Percentiles rank a stretch among this genome's conserved stretches.
Evolutionary conservation across 148 eudicot genomes (phyloP).

Genomic region (Limonium bicolor): DNA sequence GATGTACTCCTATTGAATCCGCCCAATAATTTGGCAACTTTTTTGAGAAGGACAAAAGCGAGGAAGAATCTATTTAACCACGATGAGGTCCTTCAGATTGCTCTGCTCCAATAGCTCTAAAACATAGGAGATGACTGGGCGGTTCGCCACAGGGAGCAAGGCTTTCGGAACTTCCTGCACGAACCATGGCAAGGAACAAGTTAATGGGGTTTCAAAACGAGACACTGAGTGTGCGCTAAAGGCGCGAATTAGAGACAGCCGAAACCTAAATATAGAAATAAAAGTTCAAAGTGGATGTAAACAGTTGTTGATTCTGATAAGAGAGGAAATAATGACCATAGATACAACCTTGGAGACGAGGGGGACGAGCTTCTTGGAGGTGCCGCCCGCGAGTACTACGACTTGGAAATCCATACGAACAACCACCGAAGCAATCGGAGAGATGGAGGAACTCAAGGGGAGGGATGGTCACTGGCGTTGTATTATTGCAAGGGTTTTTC

Average conservation of each 20-base stretch:
- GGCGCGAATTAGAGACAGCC: neutral
- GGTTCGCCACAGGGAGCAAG: slow-evolving; percentile 83
- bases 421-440: neutral
- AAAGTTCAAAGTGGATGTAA: neutral
- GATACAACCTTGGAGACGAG: slow-evolving; percentile 81
- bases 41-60: too few relatives aligned
- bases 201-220: too few relatives aligned
- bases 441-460: neutral
- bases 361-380: slow-evolving; percentile 63
- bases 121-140: slow-evolving; percentile 75
- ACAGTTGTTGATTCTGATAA: neutral
- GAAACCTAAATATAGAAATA: neutral
- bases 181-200: neutral
- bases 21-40: too few relatives aligned
- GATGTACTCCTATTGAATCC: too few relatives aligned
- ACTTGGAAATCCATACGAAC: slow-evolving; percentile 85
- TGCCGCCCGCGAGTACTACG: slow-evolving; percentile 93
- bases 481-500: too few relatives aligned
- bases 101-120: slow-evolving; percentile 76
- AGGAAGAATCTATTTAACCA: too few relatives aligned
- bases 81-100: slow-evolving; percentile 74
- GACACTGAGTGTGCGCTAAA: too few relatives aligned
- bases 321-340: neutral
- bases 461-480: neutral
- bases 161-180: slow-evolving; percentile 88